Evolutionary conservation across 768 basidiomycete genomes (phyloP).

Genomic region (Lentinula boryana): DNA sequence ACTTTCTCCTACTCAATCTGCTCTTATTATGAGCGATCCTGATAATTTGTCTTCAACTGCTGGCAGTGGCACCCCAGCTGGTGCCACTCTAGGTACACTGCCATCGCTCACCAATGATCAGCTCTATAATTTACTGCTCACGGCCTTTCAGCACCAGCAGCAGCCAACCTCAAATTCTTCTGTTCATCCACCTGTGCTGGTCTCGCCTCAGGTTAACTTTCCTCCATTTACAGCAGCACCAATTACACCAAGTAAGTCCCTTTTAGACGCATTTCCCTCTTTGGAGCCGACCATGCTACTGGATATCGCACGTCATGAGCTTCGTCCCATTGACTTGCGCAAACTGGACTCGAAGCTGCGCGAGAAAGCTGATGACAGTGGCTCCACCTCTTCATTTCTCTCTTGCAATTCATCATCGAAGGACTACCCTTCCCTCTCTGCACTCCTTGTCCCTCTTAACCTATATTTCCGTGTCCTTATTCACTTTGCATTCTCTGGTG

Average conservation of each 20-base stretch:
- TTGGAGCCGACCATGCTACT: not conserved
- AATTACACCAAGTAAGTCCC: constrained; percentile 4
- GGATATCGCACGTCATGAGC: constrained; percentile 5
- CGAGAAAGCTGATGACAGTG: not conserved
- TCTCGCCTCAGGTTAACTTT: not conserved
- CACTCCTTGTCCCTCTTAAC: not conserved
- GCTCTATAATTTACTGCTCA: not conserved
- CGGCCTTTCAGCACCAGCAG: not conserved
- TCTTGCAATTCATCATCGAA: not conserved
- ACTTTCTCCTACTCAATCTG: no score
- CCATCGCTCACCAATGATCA: not conserved
- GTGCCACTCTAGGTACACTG: not conserved
- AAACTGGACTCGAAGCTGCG: constrained; percentile 1
- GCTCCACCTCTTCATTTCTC: not conserved
- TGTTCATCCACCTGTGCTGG: not conserved
- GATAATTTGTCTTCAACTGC: not conserved
- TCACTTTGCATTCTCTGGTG: not conserved
- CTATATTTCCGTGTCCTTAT: constrained; percentile 5
- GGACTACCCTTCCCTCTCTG: constrained; percentile 3
- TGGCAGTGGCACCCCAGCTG: not conserved
- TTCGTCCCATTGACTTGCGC: not conserved
- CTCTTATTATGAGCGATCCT: not conserved
- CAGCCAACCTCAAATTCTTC: no score
- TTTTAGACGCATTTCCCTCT: constrained; percentile 3
- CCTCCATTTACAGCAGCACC: not conserved